phyloP scores from a whole-genome alignment of 1,139 yeast genomes.

The Lodderomyces orthopsilosis region DNA sequence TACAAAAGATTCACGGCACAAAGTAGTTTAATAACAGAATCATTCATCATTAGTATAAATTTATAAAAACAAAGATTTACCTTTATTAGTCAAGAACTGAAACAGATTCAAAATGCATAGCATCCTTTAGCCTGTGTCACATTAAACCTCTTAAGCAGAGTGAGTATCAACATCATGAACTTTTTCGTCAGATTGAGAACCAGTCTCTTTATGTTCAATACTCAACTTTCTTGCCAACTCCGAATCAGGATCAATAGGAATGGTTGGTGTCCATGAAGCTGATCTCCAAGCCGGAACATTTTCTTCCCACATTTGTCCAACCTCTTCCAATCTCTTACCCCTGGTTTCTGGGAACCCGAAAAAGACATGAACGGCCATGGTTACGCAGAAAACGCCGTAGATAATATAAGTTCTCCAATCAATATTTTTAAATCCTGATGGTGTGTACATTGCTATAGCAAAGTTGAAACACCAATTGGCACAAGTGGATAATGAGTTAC shows the following conservation, averaged over 20 bases:
- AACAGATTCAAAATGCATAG: neutral
- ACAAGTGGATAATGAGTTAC: conserved; percentile 50
- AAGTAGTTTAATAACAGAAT: too few relatives aligned
- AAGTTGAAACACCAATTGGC: conserved; percentile 54
- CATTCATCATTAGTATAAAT: neutral
- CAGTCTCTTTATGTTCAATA: conserved; percentile 22
- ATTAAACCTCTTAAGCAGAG: neutral
- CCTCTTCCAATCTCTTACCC: conserved; percentile 62
- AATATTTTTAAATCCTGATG: conserved; percentile 44
- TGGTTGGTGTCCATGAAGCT: conserved; percentile 34
- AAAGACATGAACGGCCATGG: conserved; percentile 59
- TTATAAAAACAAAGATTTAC: neutral
- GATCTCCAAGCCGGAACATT: conserved; percentile 61
- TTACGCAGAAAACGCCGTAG: conserved; percentile 47
- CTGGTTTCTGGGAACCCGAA: conserved; percentile 66
- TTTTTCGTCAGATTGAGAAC: conserved; percentile 1
- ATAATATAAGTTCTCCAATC: conserved; percentile 48
- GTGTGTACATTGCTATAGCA: conserved; percentile 52
- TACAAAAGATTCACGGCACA: too few relatives aligned
- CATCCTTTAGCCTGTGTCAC: neutral
- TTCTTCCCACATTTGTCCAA: conserved; percentile 58
- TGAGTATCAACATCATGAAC: conserved; percentile 2
- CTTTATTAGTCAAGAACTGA: neutral
- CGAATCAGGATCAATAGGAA: conserved; percentile 41
- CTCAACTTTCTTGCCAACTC: conserved; percentile 38